phyloP scores from a whole-genome alignment of 2,329 filamentous ascomycete genomes.

The Penicillium sumatraense region DNA sequence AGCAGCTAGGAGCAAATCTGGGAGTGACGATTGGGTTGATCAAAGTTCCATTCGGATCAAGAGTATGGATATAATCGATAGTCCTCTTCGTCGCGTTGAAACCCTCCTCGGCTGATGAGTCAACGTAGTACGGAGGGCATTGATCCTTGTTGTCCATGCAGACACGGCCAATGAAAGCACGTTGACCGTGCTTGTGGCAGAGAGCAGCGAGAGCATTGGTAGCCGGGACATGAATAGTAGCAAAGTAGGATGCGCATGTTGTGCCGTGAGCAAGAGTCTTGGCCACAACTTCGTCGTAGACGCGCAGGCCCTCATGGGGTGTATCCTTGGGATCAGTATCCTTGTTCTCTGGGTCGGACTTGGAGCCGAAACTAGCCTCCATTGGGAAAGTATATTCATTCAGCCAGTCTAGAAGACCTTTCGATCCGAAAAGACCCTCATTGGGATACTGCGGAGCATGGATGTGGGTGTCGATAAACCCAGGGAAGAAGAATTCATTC shows the following conservation, averaged over 20 bases:
- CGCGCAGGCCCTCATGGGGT: slow-evolving; percentile 38
- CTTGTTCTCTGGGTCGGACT: slow-evolving; percentile 16
- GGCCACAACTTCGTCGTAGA: slow-evolving; percentile 78
- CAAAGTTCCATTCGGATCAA: slow-evolving; percentile 68
- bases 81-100: slow-evolving; percentile 61
- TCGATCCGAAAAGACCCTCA: slow-evolving; percentile 88
- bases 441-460: slow-evolving; percentile 97
- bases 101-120: slow-evolving; percentile 65
- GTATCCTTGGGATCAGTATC: slow-evolving; percentile 25
- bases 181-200: slow-evolving; percentile 76
- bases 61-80: slow-evolving; percentile 66
- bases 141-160: slow-evolving; percentile 80
- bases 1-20: slow-evolving; percentile 63
- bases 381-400: slow-evolving; percentile 94
- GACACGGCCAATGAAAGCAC: slow-evolving; percentile 87
- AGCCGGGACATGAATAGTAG: slow-evolving; percentile 80
- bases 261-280: slow-evolving; percentile 88
- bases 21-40: slow-evolving; percentile 80
- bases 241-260: slow-evolving; percentile 90
- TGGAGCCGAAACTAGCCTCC: slow-evolving; percentile 71
- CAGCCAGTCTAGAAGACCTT: slow-evolving; percentile 91
- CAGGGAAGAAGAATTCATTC: slow-evolving; percentile 53
- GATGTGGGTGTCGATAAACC: slow-evolving; percentile 77
- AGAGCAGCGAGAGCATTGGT: slow-evolving; percentile 89
- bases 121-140: slow-evolving; percentile 77